phyloP scores from a whole-genome alignment of 768 basidiomycete species.

The Mycena kentingensis region DNA sequence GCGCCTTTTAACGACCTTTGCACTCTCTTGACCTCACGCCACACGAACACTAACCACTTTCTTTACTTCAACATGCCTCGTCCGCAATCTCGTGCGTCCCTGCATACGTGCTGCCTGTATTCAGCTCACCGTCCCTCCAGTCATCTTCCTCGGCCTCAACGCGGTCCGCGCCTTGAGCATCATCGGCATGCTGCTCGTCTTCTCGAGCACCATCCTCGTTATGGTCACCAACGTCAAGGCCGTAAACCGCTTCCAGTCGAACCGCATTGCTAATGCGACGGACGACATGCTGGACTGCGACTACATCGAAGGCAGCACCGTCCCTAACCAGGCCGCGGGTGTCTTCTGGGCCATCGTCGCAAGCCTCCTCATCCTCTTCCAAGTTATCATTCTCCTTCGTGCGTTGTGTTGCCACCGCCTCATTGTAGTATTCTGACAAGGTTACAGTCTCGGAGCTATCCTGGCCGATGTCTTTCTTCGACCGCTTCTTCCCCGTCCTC shows the following conservation, averaged over 20 bases:
- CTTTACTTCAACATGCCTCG: constrained; percentile 13
- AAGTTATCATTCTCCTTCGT: constrained; percentile 73
- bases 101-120: not conserved
- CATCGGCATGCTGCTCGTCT: constrained; percentile 76
- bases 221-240: constrained; percentile 76
- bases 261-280: constrained; percentile 37
- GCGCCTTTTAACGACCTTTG: no score
- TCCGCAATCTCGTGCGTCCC: constrained; percentile 9
- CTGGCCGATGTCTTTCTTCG: constrained; percentile 80
- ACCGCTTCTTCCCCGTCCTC: constrained; percentile 89
- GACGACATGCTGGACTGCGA: constrained; percentile 56
- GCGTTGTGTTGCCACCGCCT: constrained; percentile 32
- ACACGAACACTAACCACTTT: no score
- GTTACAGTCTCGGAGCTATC: constrained; percentile 67
- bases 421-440: not conserved
- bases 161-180: constrained; percentile 74
- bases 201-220: constrained; percentile 72
- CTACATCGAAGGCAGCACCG: constrained; percentile 83
- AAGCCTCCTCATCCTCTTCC: constrained; percentile 81
- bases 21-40: no score
- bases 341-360: constrained; percentile 90
- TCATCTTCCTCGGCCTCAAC: constrained; percentile 75
- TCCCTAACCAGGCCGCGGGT: constrained; percentile 92
- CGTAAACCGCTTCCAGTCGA: constrained; percentile 63
- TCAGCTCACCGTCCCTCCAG: constrained; percentile 26